Evolutionary conservation across 2,329 filamentous ascomycete genomes (phyloP).

Genomic region (Zymoseptoria tritici): DNA sequence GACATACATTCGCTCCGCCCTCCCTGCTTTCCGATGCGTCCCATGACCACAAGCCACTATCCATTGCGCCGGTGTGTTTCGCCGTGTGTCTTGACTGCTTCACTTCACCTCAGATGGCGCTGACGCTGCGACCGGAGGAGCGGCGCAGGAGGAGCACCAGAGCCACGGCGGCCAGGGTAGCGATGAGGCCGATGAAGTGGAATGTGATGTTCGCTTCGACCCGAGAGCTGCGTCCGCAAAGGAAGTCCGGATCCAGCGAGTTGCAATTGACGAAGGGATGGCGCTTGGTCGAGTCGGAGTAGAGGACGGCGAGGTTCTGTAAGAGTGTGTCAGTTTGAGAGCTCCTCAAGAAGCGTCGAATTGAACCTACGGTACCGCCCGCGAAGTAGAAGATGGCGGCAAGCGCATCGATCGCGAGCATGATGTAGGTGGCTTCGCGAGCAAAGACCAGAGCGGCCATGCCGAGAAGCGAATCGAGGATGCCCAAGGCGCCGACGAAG

Average conservation of each 20-base stretch:
- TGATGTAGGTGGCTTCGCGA: neutral
- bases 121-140: too few species aligned
- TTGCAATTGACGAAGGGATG: neutral
- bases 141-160: slow-evolving; percentile 2
- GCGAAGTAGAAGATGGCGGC: slow-evolving; percentile 14
- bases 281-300: neutral
- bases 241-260: neutral
- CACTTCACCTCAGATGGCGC: too few species aligned
- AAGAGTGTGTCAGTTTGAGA: neutral
- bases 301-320: slow-evolving; percentile 5
- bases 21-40: too few species aligned
- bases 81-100: too few species aligned
- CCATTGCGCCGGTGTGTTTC: too few species aligned
- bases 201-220: slow-evolving; percentile 8
- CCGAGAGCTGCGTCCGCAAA: slow-evolving; percentile 1
- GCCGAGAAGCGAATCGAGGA: neutral
- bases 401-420: slow-evolving; percentile 6
- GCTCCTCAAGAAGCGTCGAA: too few species aligned
- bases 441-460: neutral
- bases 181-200: slow-evolving; percentile 9
- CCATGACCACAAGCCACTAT: too few species aligned
- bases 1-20: too few species aligned
- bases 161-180: slow-evolving; percentile 4
- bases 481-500: too few species aligned
- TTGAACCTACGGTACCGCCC: slow-evolving; percentile 8